Conservation (phyloP, 495 filamentous ascomycete genomes). For the Aspergillus hancockii region DNA sequence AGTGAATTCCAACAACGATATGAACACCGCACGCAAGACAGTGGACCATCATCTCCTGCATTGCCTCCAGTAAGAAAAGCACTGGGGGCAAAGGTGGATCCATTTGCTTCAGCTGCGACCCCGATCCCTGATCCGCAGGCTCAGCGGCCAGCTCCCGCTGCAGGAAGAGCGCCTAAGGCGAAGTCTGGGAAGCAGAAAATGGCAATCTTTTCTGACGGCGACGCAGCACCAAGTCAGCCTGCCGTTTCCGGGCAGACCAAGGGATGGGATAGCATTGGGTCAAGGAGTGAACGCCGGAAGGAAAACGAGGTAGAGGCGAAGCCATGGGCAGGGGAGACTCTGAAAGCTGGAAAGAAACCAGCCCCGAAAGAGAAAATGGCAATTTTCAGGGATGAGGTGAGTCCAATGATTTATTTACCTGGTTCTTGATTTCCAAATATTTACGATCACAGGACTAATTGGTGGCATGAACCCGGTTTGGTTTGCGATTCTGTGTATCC, state of each 20-base stretch:
- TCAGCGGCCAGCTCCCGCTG: constrained; percentile 41
- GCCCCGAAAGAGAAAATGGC: constrained; percentile 76
- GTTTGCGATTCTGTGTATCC: constrained; percentile 58
- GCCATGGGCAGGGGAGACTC: constrained; percentile 88
- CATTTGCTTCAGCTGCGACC: constrained; percentile 58
- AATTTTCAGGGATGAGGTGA: constrained; percentile 95
- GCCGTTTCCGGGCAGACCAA: constrained; percentile 52
- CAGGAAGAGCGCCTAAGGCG: constrained; percentile 54
- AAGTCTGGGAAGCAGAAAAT: constrained; percentile 75
- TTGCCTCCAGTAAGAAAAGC: constrained; percentile 82
- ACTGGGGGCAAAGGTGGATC: constrained; percentile 81
- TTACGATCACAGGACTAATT: constrained; percentile 99
- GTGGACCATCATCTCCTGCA: constrained; percentile 81
- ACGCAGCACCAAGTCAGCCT: constrained; percentile 42
- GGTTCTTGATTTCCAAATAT: constrained; percentile 60
- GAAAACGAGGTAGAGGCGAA: constrained; percentile 86
- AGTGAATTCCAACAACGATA: constrained; percentile 83
- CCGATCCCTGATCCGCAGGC: constrained; percentile 65
- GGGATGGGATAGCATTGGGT: constrained; percentile 92
- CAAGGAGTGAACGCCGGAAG: constrained; percentile 84
- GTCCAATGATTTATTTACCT: constrained; percentile 39
- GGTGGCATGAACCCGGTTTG: constrained; percentile 61
- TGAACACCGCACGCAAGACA: constrained; percentile 57
- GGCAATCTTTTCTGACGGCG: constrained; percentile 84
- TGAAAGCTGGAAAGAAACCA: constrained; percentile 82